These are phyloP conservation scores for Sugiyamaella valdiviana DNA, from an alignment of 805 yeast species.

Conservation along the genomic window DNA sequence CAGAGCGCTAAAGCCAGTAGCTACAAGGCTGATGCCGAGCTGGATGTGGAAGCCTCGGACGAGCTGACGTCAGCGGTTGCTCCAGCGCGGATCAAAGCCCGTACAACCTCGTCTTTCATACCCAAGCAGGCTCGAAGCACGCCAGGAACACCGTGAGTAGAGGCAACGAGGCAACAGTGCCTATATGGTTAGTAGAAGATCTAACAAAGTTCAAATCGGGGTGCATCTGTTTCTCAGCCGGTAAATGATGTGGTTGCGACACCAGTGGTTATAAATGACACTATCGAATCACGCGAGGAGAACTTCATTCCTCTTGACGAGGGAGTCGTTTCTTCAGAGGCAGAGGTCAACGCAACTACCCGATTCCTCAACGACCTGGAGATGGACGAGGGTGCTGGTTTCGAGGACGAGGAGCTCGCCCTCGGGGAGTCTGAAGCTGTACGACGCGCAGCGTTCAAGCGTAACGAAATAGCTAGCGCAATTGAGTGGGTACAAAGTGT, in stretches of 20 bases:
- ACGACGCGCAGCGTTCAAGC: not conserved
- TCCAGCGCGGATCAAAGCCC: not conserved
- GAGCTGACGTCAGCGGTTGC: not conserved
- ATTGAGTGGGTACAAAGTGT: constrained; percentile 1
- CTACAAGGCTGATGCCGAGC: not conserved
- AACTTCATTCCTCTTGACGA: too few species aligned
- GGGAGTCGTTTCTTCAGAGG: too few species aligned
- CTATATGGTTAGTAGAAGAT: not conserved
- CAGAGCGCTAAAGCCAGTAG: not conserved
- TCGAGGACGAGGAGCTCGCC: constrained; percentile 8
- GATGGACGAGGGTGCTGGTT: constrained; percentile 3
- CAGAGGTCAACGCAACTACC: not conserved
- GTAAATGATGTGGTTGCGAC: too few species aligned
- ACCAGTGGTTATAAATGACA: too few species aligned
- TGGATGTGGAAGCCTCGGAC: not conserved
- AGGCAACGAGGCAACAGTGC: too few species aligned
- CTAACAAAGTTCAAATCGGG: too few species aligned
- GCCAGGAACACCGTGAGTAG: not conserved
- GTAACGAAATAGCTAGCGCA: constrained; percentile 9
- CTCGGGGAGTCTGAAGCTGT: constrained; percentile 1
- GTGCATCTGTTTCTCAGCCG: too few species aligned
- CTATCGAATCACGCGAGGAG: too few species aligned
- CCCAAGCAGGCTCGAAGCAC: not conserved
- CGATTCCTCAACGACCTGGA: not conserved
- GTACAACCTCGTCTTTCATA: not conserved